Evolutionary conservation across 1,139 yeast genomes (phyloP), one percentile per base, ranked within the genome.

Genomic region (Fermentozyma sake): DNA sequence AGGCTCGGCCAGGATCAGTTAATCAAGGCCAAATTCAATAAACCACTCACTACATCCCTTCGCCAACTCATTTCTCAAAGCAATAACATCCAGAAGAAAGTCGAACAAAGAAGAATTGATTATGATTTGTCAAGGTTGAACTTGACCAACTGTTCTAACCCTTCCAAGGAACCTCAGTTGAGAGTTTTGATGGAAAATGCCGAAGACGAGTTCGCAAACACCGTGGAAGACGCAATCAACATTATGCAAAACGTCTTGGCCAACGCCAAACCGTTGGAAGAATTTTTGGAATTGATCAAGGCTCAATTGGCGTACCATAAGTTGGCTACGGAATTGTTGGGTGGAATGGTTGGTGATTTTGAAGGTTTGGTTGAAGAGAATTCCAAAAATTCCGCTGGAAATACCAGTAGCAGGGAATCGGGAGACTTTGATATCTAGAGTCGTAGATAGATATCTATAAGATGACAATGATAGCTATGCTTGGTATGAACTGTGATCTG

Each of bases 161-260:
- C 94, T 4, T 78, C 78, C 41, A 79, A 79, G 50, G 83, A 80
- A 48, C 84, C 86, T 6, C 78, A 78, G 32, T 73, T 84, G 38
- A 69, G 91, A 42, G 82, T 79, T 27, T 74, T 78, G 38, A 79
- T 85, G 71, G 95, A 86, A 54, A 76, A 79, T 40, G 79, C 89
- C 23, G 95, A 86, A 58, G 95, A 86, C 47, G 93, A 83, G 46
- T 85, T 86, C 54, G 95, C 93, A 24, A 85, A 84, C 41, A 83
- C 91, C 12, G 89, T 87, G 19, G 95, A 86, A 58, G 95, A 83
- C 50, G 94, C 95, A 18, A 86, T 84, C 30, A 68, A 78, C 27
- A 76, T 83, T 37, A 80, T 86, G 91, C 85, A 80, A 61, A 79
- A 80, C 50, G 89, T 83, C 14, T 74, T 85, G 44, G 80, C 79